Evolutionary conservation across 2,329 filamentous ascomycete species (phyloP), one percentile per base, ranked within the genome.

Genomic region (Pyrenochaeta sp.): DNA sequence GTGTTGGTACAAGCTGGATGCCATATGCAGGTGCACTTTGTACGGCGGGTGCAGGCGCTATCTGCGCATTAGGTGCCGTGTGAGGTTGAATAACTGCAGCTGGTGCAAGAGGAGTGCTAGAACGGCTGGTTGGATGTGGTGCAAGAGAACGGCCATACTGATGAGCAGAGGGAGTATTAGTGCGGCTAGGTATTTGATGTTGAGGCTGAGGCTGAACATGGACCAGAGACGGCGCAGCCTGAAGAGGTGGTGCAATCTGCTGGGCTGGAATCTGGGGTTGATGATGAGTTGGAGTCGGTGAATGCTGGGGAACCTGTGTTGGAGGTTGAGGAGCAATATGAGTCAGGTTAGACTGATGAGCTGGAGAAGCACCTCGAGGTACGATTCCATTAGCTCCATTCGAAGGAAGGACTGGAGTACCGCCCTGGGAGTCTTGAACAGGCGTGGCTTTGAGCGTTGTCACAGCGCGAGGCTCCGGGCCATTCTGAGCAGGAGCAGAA

Each of bases 121-220:
- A 64, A 51, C 63, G 58, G 46, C 63, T 67, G 15, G 49, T 42
- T 39, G 57, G 59, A 30, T 63, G 55, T 13, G 58, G 60, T 34
- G 55, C 58, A 26, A 64, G 50, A 30, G 58, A 55, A 24, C 61
- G 63, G 10, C 53, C 47, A 35, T 43, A 35, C n/a, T 48, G 52
- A 18, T 58, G 52, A 24, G 41, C 35, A 18, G 41, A 39, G 24
- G 64, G 61, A 29, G 62, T 62, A 35, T 58, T 60, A 23, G 60
- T 45, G 28, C 61, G 60, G 41, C 56, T 65, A 3, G 56, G 41
- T 7, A 59, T 47, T 35, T 48, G 58, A 42, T 44, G 48, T 11
- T 44, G 38, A 23, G 53, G 45, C 39, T 61, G 58, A 24, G 46
- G 20, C 29, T 54, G 55, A 20, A 39, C 31, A 3, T 56, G 48